A percentile compares a stretch with the other conserved stretches of the same genome.
These are phyloP conservation scores for Verticillium longisporum DNA, from an alignment of 2,329 filamentous ascomycete genomes.

Conservation along the genomic window DNA sequence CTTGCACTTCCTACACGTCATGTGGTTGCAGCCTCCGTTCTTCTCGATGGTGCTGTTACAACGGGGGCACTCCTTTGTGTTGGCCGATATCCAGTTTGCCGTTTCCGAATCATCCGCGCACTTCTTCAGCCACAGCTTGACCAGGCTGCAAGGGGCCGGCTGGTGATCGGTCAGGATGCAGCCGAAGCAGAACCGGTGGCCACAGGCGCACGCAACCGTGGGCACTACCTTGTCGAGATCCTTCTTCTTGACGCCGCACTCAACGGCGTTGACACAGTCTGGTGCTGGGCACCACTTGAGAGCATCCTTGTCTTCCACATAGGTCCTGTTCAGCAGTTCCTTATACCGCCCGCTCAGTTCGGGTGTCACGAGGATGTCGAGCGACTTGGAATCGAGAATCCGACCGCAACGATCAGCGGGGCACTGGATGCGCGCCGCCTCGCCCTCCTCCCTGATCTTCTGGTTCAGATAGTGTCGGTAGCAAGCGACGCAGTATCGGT, in stretches of 20 bases:
- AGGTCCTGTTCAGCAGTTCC: conserved; percentile 82
- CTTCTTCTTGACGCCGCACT: conserved; percentile 82
- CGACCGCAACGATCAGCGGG: conserved; percentile 80
- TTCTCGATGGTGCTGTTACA: conserved; percentile 98
- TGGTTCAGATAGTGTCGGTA: conserved; percentile 86
- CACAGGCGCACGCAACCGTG: conserved; percentile 79
- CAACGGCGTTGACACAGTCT: conserved; percentile 90
- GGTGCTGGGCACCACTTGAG: conserved; percentile 97
- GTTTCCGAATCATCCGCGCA: conserved; percentile 98
- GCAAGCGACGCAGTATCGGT: conserved; percentile 88
- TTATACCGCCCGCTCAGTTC: conserved; percentile 63
- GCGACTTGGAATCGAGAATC: conserved; percentile 83
- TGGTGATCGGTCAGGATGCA: conserved; percentile 88
- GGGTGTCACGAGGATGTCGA: conserved; percentile 65
- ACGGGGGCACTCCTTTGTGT: conserved; percentile 96
- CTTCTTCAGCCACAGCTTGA: conserved; percentile 96
- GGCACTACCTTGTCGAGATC: conserved; percentile 81
- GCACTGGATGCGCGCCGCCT: conserved; percentile 91
- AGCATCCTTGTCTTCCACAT: conserved; percentile 92
- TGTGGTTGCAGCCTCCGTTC: conserved; percentile 96
- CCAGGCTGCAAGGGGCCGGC: conserved; percentile 81
- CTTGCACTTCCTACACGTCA: conserved; percentile 94
- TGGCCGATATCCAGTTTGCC: conserved; percentile 98
- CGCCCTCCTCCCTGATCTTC: conserved; percentile 93
- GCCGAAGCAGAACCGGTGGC: conserved; percentile 89